Conservation (phyloP, 2,329 filamentous ascomycete species). For the Decorospora gaudefroyi region DNA sequence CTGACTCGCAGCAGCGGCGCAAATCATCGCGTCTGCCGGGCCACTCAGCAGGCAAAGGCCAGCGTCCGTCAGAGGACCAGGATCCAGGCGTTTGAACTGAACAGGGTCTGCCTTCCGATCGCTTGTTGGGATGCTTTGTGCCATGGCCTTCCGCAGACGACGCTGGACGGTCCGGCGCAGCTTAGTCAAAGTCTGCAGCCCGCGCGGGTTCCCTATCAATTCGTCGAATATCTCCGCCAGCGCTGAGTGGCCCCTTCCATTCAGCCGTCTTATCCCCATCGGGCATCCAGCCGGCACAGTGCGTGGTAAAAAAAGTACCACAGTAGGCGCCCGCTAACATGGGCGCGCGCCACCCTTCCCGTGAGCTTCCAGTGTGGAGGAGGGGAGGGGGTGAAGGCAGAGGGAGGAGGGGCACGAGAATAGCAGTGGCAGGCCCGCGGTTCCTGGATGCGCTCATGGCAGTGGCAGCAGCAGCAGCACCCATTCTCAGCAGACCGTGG, state of each 20-base stretch:
- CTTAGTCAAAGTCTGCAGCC: constrained; percentile 29
- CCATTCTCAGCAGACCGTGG: constrained; percentile 17
- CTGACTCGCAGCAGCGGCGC: constrained; percentile 42
- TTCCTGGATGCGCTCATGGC: constrained; percentile 17
- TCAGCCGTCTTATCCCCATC: constrained; percentile 48
- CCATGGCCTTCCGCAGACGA: constrained; percentile 8
- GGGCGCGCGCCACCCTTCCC: constrained; percentile 31
- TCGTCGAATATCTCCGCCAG: constrained; percentile 39
- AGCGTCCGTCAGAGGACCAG: constrained; percentile 15
- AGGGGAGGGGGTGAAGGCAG: constrained; percentile 11
- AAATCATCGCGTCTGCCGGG: constrained; percentile 43
- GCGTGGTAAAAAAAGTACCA: constrained; percentile 32
- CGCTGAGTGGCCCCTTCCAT: constrained; percentile 38
- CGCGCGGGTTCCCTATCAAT: constrained; percentile 32
- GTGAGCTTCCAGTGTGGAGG: constrained; percentile 10
- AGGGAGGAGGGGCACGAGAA: constrained; percentile 22
- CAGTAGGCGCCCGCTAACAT: constrained; percentile 46
- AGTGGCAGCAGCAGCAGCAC: no score
- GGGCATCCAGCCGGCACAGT: constrained; percentile 37
- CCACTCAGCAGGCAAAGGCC: constrained; percentile 29
- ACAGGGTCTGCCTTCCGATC: constrained; percentile 37
- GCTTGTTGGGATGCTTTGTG: constrained; percentile 28
- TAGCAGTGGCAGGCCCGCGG: constrained; percentile 23
- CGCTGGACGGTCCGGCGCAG: constrained; percentile 23
- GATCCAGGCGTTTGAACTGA: constrained; percentile 31